Evolutionary conservation across 371 early-diverging fungal genomes (phyloP).

Genomic region (Blakeslea trispora): DNA sequence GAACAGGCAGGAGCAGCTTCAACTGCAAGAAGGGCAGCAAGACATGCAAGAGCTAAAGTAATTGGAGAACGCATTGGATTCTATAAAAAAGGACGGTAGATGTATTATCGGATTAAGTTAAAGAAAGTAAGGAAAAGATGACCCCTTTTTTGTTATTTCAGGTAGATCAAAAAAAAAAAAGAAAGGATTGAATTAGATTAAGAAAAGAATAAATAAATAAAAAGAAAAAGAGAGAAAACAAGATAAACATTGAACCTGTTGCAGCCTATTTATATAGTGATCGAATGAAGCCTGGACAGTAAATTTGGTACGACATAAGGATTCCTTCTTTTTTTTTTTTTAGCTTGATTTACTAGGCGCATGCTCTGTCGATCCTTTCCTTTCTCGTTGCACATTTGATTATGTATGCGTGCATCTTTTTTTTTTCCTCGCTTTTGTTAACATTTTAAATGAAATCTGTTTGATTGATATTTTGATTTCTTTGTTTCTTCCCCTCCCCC

Average conservation of each 20-base stretch:
- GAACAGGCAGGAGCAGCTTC: constrained; percentile 25
- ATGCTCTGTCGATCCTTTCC: constrained; percentile 3
- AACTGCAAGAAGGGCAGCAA: constrained; percentile 19
- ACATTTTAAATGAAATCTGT: too few species aligned
- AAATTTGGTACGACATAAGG: constrained; percentile 9
- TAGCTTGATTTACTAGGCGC: background rate
- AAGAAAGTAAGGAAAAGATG: background rate
- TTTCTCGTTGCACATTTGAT: background rate
- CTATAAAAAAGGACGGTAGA: constrained; percentile 5
- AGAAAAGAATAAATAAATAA: background rate
- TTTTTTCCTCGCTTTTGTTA: background rate
- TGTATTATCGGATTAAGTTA: background rate
- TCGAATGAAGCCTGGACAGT: background rate
- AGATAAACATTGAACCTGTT: constrained; percentile 1
- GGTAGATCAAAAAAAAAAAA: background rate
- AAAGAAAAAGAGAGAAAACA: background rate
- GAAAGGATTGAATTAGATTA: background rate
- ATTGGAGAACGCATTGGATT: constrained; percentile 22
- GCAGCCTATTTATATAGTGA: background rate
- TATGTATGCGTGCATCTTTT: background rate
- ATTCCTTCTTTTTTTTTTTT: constrained; percentile 3
- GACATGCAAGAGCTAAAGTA: constrained; percentile 26
- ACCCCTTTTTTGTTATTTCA: too few species aligned
- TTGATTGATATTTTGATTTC: too few species aligned
- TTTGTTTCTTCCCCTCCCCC: too few species aligned